A percentile compares a stretch with the other conserved stretches of the same genome.
Evolutionary conservation across 2,329 filamentous ascomycete genomes (phyloP).

Genomic region (Macrophomina pseudophaseolina): DNA sequence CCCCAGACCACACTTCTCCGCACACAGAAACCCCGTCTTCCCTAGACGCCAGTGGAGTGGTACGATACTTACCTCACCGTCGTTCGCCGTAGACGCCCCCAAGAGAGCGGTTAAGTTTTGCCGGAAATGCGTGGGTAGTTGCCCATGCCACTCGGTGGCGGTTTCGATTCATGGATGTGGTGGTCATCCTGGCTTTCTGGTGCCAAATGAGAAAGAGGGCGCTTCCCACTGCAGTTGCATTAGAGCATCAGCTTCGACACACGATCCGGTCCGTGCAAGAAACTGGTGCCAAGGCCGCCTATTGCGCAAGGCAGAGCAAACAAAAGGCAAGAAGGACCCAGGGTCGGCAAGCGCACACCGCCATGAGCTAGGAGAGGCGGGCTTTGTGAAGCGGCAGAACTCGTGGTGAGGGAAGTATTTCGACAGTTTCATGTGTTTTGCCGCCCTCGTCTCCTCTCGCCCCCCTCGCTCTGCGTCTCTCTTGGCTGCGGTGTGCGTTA

Average conservation of each 20-base stretch:
- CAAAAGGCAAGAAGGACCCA: background rate
- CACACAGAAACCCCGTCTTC: background rate
- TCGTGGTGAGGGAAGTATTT: too few species aligned
- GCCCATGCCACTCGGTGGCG: background rate
- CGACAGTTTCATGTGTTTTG: too few species aligned
- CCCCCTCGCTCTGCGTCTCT: too few species aligned
- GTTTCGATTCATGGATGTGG: conserved; percentile 1
- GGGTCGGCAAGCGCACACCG: background rate
- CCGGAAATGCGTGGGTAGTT: background rate
- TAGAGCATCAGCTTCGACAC: background rate
- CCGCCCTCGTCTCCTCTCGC: too few species aligned
- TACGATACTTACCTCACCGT: background rate
- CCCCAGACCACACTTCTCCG: background rate
- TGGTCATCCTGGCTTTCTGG: background rate
- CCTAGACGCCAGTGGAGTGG: background rate
- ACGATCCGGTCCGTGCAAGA: background rate
- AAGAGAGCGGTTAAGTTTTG: background rate
- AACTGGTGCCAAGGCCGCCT: background rate
- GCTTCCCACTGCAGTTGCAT: background rate
- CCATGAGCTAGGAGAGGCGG: background rate
- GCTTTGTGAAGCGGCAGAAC: background rate
- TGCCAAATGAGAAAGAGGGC: background rate
- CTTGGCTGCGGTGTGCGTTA: too few species aligned
- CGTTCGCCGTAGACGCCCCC: background rate
- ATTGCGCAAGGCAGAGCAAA: background rate